These are phyloP conservation scores for Mangifera indica DNA, from an alignment of 345 rosid species.

Conservation along the genomic window DNA sequence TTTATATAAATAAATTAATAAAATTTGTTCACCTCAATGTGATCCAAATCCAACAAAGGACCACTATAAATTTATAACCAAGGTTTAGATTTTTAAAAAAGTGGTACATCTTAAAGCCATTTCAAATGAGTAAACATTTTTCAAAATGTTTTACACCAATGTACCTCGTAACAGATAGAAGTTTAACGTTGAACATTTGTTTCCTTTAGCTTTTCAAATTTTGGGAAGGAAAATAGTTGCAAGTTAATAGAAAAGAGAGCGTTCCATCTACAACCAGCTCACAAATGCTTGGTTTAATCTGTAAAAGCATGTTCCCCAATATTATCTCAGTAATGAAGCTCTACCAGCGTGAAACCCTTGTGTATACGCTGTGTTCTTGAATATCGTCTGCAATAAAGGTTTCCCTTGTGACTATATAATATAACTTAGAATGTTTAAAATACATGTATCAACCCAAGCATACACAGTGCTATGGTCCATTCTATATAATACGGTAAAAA, in stretches of 20 bases:
- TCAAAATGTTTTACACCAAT: neutral
- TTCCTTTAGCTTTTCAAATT: neutral
- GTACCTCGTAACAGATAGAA: neutral
- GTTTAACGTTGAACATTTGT: neutral
- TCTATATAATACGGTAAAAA: no score
- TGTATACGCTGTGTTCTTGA: constrained; percentile 77
- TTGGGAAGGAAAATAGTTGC: neutral
- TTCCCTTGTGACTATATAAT: neutral
- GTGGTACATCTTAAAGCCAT: neutral
- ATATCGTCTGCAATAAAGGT: constrained; percentile 55
- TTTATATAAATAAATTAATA: no score
- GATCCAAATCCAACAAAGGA: neutral
- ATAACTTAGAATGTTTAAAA: constrained; percentile 12
- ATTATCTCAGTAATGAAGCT: constrained; percentile 8
- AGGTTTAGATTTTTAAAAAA: neutral
- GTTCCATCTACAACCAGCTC: neutral
- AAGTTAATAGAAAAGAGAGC: neutral
- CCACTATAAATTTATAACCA: neutral
- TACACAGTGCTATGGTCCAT: no score
- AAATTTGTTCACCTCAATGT: no score
- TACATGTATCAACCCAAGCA: neutral
- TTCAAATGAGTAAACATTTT: neutral
- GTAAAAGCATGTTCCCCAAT: neutral
- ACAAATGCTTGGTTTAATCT: constrained; percentile 35
- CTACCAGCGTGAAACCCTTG: constrained; percentile 80